These are phyloP conservation scores for Glebionis coronaria DNA, from an alignment of 129 eudicot species.

Conservation along the genomic window DNA sequence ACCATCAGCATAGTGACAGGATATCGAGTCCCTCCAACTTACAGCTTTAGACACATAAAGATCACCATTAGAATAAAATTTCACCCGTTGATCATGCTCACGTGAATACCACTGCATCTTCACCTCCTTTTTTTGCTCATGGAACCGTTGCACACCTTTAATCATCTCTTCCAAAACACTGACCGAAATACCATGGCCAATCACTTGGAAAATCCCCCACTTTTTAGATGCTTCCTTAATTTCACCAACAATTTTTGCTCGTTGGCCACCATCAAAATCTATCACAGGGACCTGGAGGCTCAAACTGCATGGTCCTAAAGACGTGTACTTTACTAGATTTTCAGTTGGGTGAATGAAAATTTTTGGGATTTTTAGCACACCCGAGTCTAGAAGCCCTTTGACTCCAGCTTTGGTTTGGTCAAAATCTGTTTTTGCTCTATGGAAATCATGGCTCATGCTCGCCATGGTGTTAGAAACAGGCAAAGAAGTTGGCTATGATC, in stretches of 20 bases:
- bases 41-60: conserved; percentile 43
- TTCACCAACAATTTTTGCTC: conserved; percentile 26
- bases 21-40: conserved; percentile 53
- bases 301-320: background rate
- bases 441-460: conserved; percentile 16
- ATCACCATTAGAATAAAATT: conserved; percentile 41
- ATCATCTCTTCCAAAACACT: conserved; percentile 38
- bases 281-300: conserved; percentile 29
- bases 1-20: conserved; percentile 39
- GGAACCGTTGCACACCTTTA: conserved; percentile 37
- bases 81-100: conserved; percentile 35
- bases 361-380: conserved; percentile 31
- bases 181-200: conserved; percentile 41
- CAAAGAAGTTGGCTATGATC: background rate
- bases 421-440: conserved; percentile 37
- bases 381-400: conserved; percentile 39
- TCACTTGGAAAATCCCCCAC: conserved; percentile 53
- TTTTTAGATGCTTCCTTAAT: conserved; percentile 34
- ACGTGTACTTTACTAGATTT: conserved; percentile 6
- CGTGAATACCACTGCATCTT: conserved; percentile 52
- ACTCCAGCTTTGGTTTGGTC: conserved; percentile 47
- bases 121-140: conserved; percentile 51
- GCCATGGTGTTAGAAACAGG: conserved; percentile 13
- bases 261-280: conserved; percentile 25
- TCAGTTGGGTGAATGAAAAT: conserved; percentile 44